phyloP scores from a whole-genome alignment of 345 rosid species.

The Stellera chamaejasme region DNA sequence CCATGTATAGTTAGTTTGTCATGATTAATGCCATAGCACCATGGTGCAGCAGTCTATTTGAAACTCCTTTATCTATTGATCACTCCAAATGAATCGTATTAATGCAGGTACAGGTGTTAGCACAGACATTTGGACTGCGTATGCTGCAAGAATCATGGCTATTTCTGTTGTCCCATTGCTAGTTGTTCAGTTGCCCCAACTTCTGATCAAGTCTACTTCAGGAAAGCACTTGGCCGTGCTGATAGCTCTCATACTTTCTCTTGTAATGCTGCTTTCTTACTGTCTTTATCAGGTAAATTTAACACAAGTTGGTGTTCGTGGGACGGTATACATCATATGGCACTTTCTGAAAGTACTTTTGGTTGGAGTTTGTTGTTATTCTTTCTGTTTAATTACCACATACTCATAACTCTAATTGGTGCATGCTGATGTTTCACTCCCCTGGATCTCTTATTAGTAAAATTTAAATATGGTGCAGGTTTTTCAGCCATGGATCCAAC shows the following conservation, averaged over 20 bases:
- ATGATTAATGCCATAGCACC: too few relatives aligned
- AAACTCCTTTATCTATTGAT: background rate
- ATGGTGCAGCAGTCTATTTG: too few relatives aligned
- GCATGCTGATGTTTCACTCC: constrained; percentile 6
- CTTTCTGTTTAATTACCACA: background rate
- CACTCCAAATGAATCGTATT: background rate
- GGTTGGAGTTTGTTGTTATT: background rate
- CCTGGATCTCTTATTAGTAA: too few relatives aligned
- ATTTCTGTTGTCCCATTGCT: constrained; percentile 77
- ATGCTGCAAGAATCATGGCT: constrained; percentile 79
- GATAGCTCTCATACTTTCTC: constrained; percentile 51
- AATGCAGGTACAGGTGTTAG: constrained; percentile 61
- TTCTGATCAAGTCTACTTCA: constrained; percentile 53
- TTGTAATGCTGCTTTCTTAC: constrained; percentile 56
- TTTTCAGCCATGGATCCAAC: constrained; percentile 89
- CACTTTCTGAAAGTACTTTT: too few relatives aligned
- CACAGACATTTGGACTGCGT: constrained; percentile 71
- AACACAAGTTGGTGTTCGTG: too few relatives aligned
- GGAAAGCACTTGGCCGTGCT: constrained; percentile 65
- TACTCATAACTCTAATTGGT: background rate
- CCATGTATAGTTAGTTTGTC: too few relatives aligned
- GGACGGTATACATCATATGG: too few relatives aligned
- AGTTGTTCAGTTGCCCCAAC: constrained; percentile 75
- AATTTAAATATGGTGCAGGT: constrained; percentile 26
- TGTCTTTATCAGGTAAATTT: constrained; percentile 79